Percentiles rank a stretch among this genome's conserved stretches.
Evolutionary conservation across 139 green algal genomes (phyloP).

Genomic region (Chlamydomonas eustigma): DNA sequence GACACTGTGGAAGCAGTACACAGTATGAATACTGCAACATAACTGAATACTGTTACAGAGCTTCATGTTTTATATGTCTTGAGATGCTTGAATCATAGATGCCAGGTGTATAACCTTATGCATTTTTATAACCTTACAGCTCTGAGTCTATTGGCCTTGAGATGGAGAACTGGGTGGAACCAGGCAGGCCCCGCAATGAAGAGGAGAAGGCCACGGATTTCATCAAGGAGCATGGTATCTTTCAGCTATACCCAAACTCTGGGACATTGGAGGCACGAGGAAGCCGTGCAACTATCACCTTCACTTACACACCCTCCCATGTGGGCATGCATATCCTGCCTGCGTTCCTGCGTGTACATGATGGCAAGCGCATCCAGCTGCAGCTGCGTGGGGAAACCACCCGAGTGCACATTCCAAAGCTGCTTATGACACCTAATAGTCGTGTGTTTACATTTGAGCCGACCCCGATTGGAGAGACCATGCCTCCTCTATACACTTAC

Average conservation of each 20-base stretch:
- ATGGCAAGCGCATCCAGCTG: slow-evolving; percentile 62
- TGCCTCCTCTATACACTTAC: slow-evolving; percentile 47
- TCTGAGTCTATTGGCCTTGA: slow-evolving; percentile 32
- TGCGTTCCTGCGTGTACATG: slow-evolving; percentile 48
- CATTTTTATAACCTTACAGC: too few species aligned
- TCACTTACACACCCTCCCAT: slow-evolving; percentile 27
- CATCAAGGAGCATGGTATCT: slow-evolving; percentile 57
- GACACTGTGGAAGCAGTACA: too few species aligned
- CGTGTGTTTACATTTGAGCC: slow-evolving; percentile 43
- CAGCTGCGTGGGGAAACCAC: slow-evolving; percentile 51
- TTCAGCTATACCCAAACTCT: slow-evolving; percentile 42
- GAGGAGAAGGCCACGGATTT: slow-evolving; percentile 43
- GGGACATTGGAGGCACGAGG: slow-evolving; percentile 33
- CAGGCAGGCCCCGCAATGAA: slow-evolving; percentile 41
- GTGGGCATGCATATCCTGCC: slow-evolving; percentile 50
- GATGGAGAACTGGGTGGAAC: slow-evolving; percentile 73
- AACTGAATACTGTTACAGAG: too few species aligned
- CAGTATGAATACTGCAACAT: too few species aligned
- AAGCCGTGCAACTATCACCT: slow-evolving; percentile 10
- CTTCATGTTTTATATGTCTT: too few species aligned
- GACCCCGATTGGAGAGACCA: slow-evolving; percentile 47
- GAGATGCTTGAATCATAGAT: too few species aligned
- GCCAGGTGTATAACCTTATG: too few species aligned
- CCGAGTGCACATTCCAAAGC: slow-evolving; percentile 14
- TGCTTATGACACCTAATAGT: slow-evolving; percentile 27